phyloP scores from a whole-genome alignment of 2,329 filamentous ascomycete species.

The Rachicladosporium sp. region DNA sequence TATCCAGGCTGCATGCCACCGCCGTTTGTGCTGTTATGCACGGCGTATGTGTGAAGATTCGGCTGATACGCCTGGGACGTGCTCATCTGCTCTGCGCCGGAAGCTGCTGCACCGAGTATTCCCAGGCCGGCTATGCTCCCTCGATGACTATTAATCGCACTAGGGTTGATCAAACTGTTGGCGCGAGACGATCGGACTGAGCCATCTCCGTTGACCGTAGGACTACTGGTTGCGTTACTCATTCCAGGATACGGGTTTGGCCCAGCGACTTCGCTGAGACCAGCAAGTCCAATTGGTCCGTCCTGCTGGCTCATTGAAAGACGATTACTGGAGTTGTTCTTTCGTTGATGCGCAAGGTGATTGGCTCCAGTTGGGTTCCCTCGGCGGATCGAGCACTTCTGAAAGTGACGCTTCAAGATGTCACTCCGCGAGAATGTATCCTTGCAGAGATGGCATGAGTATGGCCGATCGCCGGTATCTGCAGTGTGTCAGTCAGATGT shows the following conservation, averaged over 20 bases:
- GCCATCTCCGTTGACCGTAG: conserved; percentile 28
- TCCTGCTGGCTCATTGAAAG: conserved; percentile 25
- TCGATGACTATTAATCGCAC: conserved; percentile 18
- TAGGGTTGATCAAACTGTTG: conserved; percentile 36
- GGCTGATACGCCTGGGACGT: conserved; percentile 19
- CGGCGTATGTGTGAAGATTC: conserved; percentile 21
- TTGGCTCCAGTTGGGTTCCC: conserved; percentile 92
- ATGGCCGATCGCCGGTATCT: conserved; percentile 97
- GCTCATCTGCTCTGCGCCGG: conserved; percentile 16
- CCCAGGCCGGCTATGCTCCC: conserved; percentile 21
- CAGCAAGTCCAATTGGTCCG: conserved; percentile 23
- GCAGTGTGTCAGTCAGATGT: conserved; percentile 24
- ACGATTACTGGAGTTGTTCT: conserved; percentile 32
- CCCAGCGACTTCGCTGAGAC: conserved; percentile 20
- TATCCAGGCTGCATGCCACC: conserved; percentile 19
- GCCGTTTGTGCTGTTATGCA: conserved; percentile 20
- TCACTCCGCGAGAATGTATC: conserved; percentile 97
- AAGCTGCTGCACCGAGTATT: conserved; percentile 19
- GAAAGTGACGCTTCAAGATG: conserved; percentile 96
- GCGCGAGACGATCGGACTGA: conserved; percentile 37
- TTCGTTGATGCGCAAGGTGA: conserved; percentile 64
- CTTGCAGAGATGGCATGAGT: conserved; percentile 95
- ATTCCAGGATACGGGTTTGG: conserved; percentile 17
- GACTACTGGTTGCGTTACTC: conserved; percentile 18
- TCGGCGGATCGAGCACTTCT: conserved; percentile 93